Evolutionary conservation across 148 eudicot species (phyloP), one percentile per base, ranked within the genome.

Genomic region (Diospyros lotus): DNA sequence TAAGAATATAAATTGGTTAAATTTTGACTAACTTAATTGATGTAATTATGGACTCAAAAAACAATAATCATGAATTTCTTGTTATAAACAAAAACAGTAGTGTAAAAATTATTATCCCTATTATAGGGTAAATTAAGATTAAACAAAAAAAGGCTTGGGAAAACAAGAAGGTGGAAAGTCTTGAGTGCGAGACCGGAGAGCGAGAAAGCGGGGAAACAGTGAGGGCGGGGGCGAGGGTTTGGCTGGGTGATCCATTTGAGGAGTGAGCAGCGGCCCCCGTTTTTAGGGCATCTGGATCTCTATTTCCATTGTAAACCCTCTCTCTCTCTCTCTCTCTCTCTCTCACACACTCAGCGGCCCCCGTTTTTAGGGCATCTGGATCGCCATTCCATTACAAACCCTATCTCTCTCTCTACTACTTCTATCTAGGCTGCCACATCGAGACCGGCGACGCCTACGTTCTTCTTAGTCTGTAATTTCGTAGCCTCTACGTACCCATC

Each of bases 191-290:
- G 76, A 73, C 76, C 76, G 63, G 58, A 3, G 68, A 40, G 28
- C 58, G 68, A 63, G 73, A 60, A 73, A 73, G 51, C 48, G 17
- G 76, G 76, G 76, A 41, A 62, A 54, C 68, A 63, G 38, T 11
- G 58, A 60, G 58, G 68, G 68, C 68, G 68, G 50, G 38, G 66
- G 58, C 51, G 66, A 40, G 76, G 59, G 59, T 9, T 38, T 42
- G n/a, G 55, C 40, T 67, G 55, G 4, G 41, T 15, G 54, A 58
- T 46, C 18, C 65, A 44, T 18, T 45, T 13, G 61, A 5, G 59
- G 15, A 10, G 6, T 39, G 40, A 9, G 8, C n/a, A 43, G 15
- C 41, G 4, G n/a, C 17, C 75, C 66, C 54, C 18, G 58, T 11
- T 61, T 73, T 73, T 73, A 50, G 41, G 68, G 76, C 1, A 73